Conservation (phyloP, 2,329 filamentous ascomycete species). For the Pseudonectria buxi region DNA sequence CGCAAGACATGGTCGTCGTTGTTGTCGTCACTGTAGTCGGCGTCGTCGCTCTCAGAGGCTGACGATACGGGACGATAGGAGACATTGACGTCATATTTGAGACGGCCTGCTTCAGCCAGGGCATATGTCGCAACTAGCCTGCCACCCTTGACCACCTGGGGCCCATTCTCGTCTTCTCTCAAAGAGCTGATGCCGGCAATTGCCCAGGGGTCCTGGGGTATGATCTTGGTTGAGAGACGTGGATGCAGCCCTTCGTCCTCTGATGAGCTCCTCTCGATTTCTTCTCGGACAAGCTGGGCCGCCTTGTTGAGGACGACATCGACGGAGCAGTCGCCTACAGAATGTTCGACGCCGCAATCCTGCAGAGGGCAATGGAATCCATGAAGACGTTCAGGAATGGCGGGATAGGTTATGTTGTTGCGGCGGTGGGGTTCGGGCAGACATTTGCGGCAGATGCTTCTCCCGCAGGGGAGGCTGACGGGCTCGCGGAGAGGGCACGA, state of each 20-base stretch:
- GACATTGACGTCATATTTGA: slow-evolving; percentile 51
- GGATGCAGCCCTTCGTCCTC: slow-evolving; percentile 20
- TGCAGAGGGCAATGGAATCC: slow-evolving; percentile 70
- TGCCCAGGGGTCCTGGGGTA: slow-evolving; percentile 31
- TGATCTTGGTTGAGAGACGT: slow-evolving; percentile 32
- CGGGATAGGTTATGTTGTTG: slow-evolving; percentile 70
- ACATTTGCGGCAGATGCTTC: slow-evolving; percentile 68
- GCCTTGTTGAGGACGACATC: slow-evolving; percentile 73
- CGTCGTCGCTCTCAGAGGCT: slow-evolving; percentile 21
- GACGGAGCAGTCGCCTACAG: slow-evolving; percentile 65
- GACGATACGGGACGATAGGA: slow-evolving; percentile 34
- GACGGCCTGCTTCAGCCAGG: slow-evolving; percentile 54
- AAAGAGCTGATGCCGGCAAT: slow-evolving; percentile 36
- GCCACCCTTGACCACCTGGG: slow-evolving; percentile 44
- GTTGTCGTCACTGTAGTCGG: slow-evolving; percentile 23
- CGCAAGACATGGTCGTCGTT: slow-evolving; percentile 30
- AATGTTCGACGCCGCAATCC: slow-evolving; percentile 64
- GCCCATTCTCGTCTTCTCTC: slow-evolving; percentile 24
- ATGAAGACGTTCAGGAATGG: slow-evolving; percentile 55
- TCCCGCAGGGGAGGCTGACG: slow-evolving; percentile 74
- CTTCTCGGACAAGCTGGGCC: slow-evolving; percentile 51
- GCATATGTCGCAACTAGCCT: slow-evolving; percentile 60
- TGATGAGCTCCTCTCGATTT: slow-evolving; percentile 36
- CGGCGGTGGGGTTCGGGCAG: slow-evolving; percentile 60
- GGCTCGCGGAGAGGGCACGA: slow-evolving; percentile 61